Conservation (phyloP, 192 early-diverging fungal species). For the Backusella australiensis region DNA sequence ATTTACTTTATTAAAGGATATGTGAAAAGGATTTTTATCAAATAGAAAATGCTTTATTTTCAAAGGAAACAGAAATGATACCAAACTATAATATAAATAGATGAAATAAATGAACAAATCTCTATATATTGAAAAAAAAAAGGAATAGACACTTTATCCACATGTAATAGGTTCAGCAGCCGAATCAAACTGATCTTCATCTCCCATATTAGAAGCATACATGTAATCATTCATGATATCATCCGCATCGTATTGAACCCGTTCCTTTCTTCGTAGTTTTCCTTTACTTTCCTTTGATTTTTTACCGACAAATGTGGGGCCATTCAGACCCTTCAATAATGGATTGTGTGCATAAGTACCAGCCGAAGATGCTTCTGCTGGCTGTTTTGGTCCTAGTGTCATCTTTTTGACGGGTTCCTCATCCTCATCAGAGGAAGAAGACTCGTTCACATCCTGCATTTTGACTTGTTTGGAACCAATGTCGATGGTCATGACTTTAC, state of each 20-base stretch:
- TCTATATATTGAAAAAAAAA: neutral
- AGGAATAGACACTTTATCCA: neutral
- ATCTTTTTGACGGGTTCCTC: conserved; percentile 14
- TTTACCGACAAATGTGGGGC: conserved; percentile 22
- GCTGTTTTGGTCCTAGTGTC: neutral
- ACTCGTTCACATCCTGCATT: conserved; percentile 31
- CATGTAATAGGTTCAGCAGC: conserved; percentile 8
- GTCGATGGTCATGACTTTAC: conserved; percentile 54
- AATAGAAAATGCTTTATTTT: neutral
- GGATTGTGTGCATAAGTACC: conserved; percentile 38
- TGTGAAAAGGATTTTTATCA: neutral
- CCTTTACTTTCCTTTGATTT: conserved; percentile 7
- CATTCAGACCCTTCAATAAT: conserved; percentile 23
- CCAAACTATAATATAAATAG: neutral
- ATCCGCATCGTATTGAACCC: neutral
- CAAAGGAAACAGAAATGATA: neutral
- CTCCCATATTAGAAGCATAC: conserved; percentile 15
- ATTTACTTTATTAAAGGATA: neutral
- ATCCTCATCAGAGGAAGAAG: conserved; percentile 27
- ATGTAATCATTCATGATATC: conserved; percentile 16
- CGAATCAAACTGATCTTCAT: conserved; percentile 18
- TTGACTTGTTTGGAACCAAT: conserved; percentile 39
- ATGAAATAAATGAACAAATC: no score
- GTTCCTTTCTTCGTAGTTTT: conserved; percentile 6
- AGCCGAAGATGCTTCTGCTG: conserved; percentile 18